Evolutionary conservation across 2,329 filamentous ascomycete genomes (phyloP).

Genomic region (Aureobasidium subglaciale): DNA sequence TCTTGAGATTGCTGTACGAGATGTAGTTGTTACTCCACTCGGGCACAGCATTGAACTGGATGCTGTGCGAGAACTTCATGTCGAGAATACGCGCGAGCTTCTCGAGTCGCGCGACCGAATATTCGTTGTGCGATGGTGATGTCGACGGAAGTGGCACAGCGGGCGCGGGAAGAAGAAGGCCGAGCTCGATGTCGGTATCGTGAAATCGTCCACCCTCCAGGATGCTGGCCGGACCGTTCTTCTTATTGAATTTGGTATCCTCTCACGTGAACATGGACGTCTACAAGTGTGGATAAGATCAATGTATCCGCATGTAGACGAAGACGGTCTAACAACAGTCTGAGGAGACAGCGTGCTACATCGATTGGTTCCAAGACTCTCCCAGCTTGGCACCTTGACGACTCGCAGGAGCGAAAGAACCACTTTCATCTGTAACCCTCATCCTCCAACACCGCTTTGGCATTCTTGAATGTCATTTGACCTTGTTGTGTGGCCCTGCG

Average conservation of each 20-base stretch:
- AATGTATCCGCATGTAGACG: background rate
- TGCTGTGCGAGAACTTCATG: constrained; percentile 99
- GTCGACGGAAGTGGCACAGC: constrained; percentile 7
- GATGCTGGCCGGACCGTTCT: background rate
- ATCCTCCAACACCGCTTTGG: background rate
- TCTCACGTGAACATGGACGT: constrained; percentile 6
- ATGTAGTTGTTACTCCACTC: constrained; percentile 99
- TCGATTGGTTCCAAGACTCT: background rate
- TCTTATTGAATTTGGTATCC: constrained; percentile 1
- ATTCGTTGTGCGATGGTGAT: constrained; percentile 8
- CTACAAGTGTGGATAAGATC: background rate
- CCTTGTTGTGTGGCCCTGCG: background rate
- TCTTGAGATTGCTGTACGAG: constrained; percentile 97
- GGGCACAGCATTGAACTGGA: constrained; percentile 99
- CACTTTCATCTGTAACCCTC: background rate
- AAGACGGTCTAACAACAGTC: background rate
- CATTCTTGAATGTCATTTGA: constrained; percentile 1
- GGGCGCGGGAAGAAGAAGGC: constrained; percentile 9
- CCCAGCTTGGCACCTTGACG: background rate
- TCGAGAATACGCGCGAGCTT: constrained; percentile 43
- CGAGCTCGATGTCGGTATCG: constrained; percentile 12
- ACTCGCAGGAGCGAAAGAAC: background rate
- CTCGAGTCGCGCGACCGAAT: background rate
- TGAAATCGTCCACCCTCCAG: constrained; percentile 10
- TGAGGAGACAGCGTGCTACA: constrained; percentile 1